Evolutionary conservation across 129 eudicot genomes (phyloP).

Genomic region (Helianthus annuus): DNA sequence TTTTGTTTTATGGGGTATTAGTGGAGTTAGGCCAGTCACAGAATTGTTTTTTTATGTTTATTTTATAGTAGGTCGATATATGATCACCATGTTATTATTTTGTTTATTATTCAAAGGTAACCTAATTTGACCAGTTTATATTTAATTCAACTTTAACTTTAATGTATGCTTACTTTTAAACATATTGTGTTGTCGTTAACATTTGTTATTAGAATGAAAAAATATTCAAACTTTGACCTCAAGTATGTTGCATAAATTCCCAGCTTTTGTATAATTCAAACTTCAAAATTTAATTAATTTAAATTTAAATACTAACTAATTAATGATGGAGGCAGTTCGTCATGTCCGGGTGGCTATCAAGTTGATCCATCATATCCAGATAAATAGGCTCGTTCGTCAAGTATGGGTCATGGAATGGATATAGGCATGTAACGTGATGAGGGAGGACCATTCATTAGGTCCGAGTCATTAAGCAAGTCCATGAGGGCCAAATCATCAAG

Average conservation of each 20-base stretch:
- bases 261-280: no score
- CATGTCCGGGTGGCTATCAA: no score
- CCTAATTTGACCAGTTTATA: neutral
- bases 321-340: no score
- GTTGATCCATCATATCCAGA: no score
- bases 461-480: no score
- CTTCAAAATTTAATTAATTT: neutral
- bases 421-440: no score
- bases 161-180: neutral
- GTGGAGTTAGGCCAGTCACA: neutral
- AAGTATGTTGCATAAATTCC: no score
- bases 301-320: neutral
- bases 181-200: neutral
- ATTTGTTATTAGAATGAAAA: neutral
- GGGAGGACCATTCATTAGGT: no score
- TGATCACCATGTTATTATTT: conserved; percentile 6
- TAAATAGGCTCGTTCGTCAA: no score
- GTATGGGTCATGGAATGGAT: no score
- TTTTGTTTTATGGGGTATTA: neutral
- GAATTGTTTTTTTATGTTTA: neutral
- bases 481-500: no score
- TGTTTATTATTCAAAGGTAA: neutral
- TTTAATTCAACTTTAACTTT: neutral
- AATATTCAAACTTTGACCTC: neutral
- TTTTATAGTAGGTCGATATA: conserved; percentile 6